These are phyloP conservation scores for Neurospora sp. DNA, from an alignment of 495 filamentous ascomycete genomes.

Conservation along the genomic window DNA sequence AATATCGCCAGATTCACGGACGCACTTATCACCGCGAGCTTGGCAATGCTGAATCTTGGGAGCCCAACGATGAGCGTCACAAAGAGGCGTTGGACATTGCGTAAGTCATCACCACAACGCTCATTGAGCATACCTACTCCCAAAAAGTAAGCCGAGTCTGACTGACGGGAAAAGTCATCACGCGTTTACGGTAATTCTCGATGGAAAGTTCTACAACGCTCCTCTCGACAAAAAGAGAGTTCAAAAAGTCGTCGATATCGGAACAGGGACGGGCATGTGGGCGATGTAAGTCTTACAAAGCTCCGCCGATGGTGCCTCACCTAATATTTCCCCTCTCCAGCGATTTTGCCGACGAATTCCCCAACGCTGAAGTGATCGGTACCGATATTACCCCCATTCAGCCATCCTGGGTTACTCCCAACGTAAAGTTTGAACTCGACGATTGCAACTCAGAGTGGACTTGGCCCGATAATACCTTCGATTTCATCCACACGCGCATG, in stretches of 20 bases:
- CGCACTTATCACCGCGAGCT: conserved; percentile 18
- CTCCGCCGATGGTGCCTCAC: too few species aligned
- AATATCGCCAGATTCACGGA: conserved; percentile 22
- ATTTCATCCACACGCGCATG: conserved; percentile 46
- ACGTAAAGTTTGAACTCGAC: conserved; percentile 40
- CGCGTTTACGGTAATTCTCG: conserved; percentile 22
- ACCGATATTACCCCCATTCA: conserved; percentile 40
- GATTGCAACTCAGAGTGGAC: conserved; percentile 39
- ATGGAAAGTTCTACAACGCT: conserved; percentile 43
- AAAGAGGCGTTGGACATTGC: conserved; percentile 16
- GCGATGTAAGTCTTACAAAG: conserved; percentile 12
- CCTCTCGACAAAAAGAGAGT: conserved; percentile 22
- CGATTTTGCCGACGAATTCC: conserved; percentile 42
- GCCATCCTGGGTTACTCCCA: conserved; percentile 29
- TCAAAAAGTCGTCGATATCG: conserved; percentile 31
- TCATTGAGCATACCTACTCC: background rate
- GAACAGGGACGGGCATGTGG: conserved; percentile 33
- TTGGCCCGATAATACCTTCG: conserved; percentile 39
- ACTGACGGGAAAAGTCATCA: conserved; percentile 10
- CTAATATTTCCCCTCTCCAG: conserved; percentile 11
- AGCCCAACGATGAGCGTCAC: conserved; percentile 18
- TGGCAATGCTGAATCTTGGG: conserved; percentile 4
- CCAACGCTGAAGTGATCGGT: conserved; percentile 37
- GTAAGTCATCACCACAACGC: conserved; percentile 11
- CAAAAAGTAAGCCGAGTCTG: background rate